Evolutionary conservation across 108 stramenopile species (phyloP).

Genomic region (Skeletonema costatum): DNA sequence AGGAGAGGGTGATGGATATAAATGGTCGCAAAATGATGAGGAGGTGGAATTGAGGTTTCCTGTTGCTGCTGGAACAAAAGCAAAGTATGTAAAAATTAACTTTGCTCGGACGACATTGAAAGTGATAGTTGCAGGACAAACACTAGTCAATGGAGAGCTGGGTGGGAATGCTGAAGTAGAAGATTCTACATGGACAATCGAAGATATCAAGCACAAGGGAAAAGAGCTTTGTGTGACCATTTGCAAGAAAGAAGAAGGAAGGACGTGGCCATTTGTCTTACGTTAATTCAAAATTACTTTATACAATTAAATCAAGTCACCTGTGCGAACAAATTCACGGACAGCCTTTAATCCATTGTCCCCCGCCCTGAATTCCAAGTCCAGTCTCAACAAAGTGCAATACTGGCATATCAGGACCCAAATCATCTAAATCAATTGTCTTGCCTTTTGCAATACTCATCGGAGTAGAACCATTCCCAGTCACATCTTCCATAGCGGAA

Average conservation of each 20-base stretch:
- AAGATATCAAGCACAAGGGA: slow-evolving; percentile 43
- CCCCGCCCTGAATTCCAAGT: slow-evolving; percentile 13
- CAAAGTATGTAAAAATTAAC: slow-evolving; percentile 67
- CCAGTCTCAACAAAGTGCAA: slow-evolving; percentile 40
- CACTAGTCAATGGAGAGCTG: slow-evolving; percentile 43
- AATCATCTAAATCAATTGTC: slow-evolving; percentile 45
- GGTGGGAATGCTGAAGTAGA: slow-evolving; percentile 59
- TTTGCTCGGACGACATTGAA: slow-evolving; percentile 57
- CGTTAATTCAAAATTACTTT: slow-evolving; percentile 10
- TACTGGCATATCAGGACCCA: slow-evolving; percentile 32
- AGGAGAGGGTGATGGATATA: slow-evolving; percentile 50
- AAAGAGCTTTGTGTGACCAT: slow-evolving; percentile 66
- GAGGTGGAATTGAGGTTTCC: slow-evolving; percentile 76
- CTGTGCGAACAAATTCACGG: slow-evolving; percentile 33
- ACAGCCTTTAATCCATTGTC: slow-evolving; percentile 24
- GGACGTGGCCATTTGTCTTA: slow-evolving; percentile 44
- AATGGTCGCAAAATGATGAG: slow-evolving; percentile 74
- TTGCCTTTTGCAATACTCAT: slow-evolving; percentile 22
- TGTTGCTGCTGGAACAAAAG: slow-evolving; percentile 53
- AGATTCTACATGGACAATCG: slow-evolving; percentile 70
- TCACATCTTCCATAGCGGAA: slow-evolving; percentile 9
- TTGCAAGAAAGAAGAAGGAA: slow-evolving; percentile 49
- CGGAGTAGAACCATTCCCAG: background rate
- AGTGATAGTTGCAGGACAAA: slow-evolving; percentile 59
- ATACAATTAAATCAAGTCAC: slow-evolving; percentile 10